These are phyloP conservation scores for Chrysoporthe austroafricana DNA, from an alignment of 2,329 filamentous ascomycete species.

Conservation along the genomic window DNA sequence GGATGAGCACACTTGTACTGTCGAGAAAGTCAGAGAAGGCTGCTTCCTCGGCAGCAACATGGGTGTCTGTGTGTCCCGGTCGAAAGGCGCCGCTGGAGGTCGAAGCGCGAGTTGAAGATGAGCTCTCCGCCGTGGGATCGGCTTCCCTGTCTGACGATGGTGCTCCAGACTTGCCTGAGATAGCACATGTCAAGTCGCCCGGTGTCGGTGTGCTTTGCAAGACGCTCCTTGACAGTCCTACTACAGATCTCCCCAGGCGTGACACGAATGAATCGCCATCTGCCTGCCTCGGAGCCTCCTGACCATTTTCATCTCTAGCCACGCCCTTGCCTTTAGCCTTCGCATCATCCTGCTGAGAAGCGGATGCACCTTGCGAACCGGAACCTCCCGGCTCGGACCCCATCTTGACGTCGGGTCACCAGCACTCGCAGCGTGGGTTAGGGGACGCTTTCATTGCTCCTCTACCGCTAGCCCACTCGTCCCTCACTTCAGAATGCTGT, in stretches of 20 bases:
- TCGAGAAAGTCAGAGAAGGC: constrained; percentile 44
- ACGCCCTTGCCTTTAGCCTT: constrained; percentile 24
- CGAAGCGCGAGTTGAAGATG: constrained; percentile 28
- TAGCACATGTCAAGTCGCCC: constrained; percentile 15
- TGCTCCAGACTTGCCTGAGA: constrained; percentile 23
- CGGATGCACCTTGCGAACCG: neutral
- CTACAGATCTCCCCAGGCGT: constrained; percentile 32
- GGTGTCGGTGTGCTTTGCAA: constrained; percentile 25
- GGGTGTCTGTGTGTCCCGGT: constrained; percentile 35
- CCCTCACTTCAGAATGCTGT: neutral
- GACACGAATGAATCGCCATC: constrained; percentile 28
- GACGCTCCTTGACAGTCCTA: constrained; percentile 34
- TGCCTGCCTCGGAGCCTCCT: constrained; percentile 7
- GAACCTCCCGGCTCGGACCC: constrained; percentile 6
- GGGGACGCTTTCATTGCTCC: neutral
- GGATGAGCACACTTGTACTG: constrained; percentile 31
- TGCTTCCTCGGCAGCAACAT: constrained; percentile 39
- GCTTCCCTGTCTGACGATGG: constrained; percentile 4
- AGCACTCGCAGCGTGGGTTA: neutral
- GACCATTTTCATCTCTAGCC: constrained; percentile 12
- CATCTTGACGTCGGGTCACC: constrained; percentile 9
- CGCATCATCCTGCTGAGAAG: constrained; percentile 11
- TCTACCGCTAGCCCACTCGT: neutral
- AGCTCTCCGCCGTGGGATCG: constrained; percentile 31
- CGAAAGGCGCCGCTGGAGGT: constrained; percentile 34